Conservation (phyloP, 2,329 filamentous ascomycete species). For the Calonectria ilicicola region DNA sequence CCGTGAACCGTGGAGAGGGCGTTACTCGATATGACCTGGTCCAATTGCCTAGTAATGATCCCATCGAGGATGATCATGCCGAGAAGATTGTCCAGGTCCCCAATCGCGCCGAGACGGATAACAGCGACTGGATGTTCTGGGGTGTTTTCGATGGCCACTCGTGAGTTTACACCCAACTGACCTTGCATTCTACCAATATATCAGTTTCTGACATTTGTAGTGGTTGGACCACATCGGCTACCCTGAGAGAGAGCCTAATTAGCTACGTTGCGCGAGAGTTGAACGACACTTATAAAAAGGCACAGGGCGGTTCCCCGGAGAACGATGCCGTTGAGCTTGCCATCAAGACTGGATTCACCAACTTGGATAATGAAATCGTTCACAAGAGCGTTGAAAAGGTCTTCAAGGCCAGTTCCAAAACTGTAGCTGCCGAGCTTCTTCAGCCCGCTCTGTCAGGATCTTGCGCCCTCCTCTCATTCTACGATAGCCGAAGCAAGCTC, state of each 20-base stretch:
- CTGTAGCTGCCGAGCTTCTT: conserved; percentile 90
- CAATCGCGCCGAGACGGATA: conserved; percentile 61
- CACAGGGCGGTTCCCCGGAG: conserved; percentile 71
- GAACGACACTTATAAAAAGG: conserved; percentile 89
- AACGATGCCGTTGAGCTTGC: conserved; percentile 87
- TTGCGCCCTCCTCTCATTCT: conserved; percentile 95
- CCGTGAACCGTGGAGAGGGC: conserved; percentile 88
- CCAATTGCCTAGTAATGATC: conserved; percentile 95
- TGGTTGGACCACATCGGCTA: conserved; percentile 98
- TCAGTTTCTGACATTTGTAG: conserved; percentile 57
- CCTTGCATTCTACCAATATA: neutral
- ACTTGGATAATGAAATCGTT: conserved; percentile 93
- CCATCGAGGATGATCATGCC: conserved; percentile 97
- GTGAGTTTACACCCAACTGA: conserved; percentile 61
- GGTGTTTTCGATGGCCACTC: conserved; percentile 98
- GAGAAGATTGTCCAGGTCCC: conserved; percentile 97
- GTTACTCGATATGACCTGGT: conserved; percentile 96
- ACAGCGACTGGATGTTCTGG: conserved; percentile 99
- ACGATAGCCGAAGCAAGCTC: conserved; percentile 87
- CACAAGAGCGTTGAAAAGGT: conserved; percentile 94
- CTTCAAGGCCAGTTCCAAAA: conserved; percentile 87
- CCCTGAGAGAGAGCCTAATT: conserved; percentile 91
- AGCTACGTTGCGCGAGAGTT: conserved; percentile 93
- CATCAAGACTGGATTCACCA: conserved; percentile 91
- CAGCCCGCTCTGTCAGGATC: conserved; percentile 97